Percentiles rank a stretch among this genome's conserved stretches.
phyloP scores from a whole-genome alignment of 108 stramenopile genomes.

The Chaetoceros muelleri region DNA sequence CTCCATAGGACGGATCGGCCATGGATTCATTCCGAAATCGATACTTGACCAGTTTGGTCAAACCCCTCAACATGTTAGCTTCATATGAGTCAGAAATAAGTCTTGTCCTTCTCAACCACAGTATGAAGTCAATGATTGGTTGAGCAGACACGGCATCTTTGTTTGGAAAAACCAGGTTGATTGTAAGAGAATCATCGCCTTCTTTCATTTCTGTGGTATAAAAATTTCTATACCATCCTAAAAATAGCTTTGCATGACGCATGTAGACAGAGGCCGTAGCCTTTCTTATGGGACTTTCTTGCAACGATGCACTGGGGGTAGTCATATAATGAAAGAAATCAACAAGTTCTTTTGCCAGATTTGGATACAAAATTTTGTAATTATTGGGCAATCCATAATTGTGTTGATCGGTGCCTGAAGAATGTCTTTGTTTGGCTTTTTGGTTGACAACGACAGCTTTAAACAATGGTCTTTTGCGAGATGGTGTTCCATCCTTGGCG shows the following conservation, averaged over 20 bases:
- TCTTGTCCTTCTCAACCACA: slow-evolving; percentile 57
- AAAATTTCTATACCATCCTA: slow-evolving; percentile 38
- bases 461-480: slow-evolving; percentile 13
- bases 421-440: slow-evolving; percentile 32
- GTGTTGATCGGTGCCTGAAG: slow-evolving; percentile 21
- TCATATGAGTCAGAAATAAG: slow-evolving; percentile 67
- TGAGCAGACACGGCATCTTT: slow-evolving; percentile 57
- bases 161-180: slow-evolving; percentile 49
- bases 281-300: slow-evolving; percentile 57
- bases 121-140: slow-evolving; percentile 47
- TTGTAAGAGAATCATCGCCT: slow-evolving; percentile 5
- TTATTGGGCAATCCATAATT: slow-evolving; percentile 46
- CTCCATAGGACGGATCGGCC: slow-evolving; percentile 19
- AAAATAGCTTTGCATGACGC: slow-evolving; percentile 62
- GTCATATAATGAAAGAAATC: slow-evolving; percentile 70
- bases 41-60: slow-evolving; percentile 73
- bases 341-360: slow-evolving; percentile 40
- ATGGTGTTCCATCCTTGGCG: too few relatives aligned
- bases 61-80: slow-evolving; percentile 71
- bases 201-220: slow-evolving; percentile 2
- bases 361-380: slow-evolving; percentile 24
- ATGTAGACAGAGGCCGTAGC: slow-evolving; percentile 69
- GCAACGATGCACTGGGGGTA: slow-evolving; percentile 34
- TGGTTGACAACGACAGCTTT: slow-evolving; percentile 52
- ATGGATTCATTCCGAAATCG: slow-evolving; percentile 44